Conservation (phyloP, 2,329 filamentous ascomycete species). For the Gnomoniopsis smithogilvyi region DNA sequence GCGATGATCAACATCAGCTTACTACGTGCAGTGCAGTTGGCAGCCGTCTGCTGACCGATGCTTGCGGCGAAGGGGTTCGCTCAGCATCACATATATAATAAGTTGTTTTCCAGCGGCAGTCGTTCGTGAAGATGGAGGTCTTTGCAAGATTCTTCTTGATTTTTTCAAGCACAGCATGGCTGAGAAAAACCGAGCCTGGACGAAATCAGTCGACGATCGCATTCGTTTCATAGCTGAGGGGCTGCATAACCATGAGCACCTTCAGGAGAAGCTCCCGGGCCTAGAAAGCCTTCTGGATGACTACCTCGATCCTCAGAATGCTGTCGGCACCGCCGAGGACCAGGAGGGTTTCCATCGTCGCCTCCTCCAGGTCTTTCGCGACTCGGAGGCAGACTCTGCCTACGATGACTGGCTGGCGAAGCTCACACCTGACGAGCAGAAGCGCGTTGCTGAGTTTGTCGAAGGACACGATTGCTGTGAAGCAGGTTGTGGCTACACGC, state of each 20-base stretch:
- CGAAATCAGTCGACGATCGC: not conserved
- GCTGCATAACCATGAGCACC: not conserved
- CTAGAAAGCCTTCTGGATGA: slow-evolving; percentile 16
- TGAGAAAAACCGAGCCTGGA: not conserved
- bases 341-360: slow-evolving; percentile 13
- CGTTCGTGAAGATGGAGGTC: no score
- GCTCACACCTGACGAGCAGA: slow-evolving; percentile 12
- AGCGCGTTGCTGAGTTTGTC: slow-evolving; percentile 12
- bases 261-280: slow-evolving; percentile 9
- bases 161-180: not conserved
- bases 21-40: no score
- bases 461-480: slow-evolving; percentile 5
- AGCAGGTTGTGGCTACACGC: slow-evolving; percentile 2
- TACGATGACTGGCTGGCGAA: slow-evolving; percentile 11
- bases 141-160: not conserved
- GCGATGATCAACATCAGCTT: no score
- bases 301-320: slow-evolving; percentile 5
- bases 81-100: no score
- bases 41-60: no score
- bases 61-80: no score
- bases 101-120: no score
- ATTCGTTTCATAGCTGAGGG: slow-evolving; percentile 1
- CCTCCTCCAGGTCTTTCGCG: slow-evolving; percentile 17
- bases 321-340: slow-evolving; percentile 4
- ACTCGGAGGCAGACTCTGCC: slow-evolving; percentile 13